These are phyloP conservation scores for Populus davidiana DNA, from an alignment of 345 rosid species.

Conservation along the genomic window DNA sequence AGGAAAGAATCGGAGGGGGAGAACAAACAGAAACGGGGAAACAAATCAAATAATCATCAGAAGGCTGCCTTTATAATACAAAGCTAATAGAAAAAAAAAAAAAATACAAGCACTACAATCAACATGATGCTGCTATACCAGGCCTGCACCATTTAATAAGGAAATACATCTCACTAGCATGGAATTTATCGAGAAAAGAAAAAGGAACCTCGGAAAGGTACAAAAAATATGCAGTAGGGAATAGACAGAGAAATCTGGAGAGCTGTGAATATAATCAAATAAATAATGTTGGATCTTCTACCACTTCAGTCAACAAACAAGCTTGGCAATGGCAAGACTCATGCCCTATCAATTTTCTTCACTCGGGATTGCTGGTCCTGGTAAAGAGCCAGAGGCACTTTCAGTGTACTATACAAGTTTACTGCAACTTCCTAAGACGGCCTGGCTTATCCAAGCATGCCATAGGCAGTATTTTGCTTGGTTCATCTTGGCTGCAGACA, in stretches of 20 bases:
- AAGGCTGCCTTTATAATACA: conserved; percentile 7
- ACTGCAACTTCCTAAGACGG: neutral
- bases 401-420: conserved; percentile 1
- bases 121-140: neutral
- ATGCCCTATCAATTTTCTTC: neutral
- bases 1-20: neutral
- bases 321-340: neutral
- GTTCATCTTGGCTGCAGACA: neutral
- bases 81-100: neutral
- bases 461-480: neutral
- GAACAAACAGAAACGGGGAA: neutral
- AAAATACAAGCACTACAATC: neutral
- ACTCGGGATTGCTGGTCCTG: neutral
- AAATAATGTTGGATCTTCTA: conserved; percentile 2
- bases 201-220: neutral
- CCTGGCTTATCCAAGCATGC: neutral
- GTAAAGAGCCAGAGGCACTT: neutral
- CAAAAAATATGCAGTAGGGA: neutral
- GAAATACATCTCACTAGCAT: neutral
- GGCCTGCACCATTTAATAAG: conserved; percentile 5
- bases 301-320: neutral
- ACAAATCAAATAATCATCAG: neutral
- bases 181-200: neutral
- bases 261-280: conserved; percentile 1
- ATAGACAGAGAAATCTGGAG: neutral